Conservation (phyloP, 441 rosid genomes). For the Biscutella laevigata region DNA sequence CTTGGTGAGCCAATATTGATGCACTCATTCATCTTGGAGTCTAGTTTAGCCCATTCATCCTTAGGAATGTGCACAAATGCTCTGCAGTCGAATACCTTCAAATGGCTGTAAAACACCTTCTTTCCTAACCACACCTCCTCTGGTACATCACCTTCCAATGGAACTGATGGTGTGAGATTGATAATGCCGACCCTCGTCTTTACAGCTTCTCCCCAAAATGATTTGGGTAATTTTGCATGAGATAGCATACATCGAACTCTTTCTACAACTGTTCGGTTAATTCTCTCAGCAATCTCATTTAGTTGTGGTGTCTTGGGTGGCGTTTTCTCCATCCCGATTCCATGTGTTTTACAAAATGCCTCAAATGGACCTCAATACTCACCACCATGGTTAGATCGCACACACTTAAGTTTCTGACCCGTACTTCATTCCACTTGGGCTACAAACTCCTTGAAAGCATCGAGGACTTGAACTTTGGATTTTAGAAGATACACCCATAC, state of each 20-base stretch:
- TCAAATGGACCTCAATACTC: not conserved
- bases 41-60: not conserved
- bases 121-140: not conserved
- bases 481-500: not conserved
- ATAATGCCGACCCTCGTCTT: not conserved
- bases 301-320: conserved; percentile 7
- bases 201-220: too few species aligned
- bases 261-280: not conserved
- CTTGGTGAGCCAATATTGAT: not conserved
- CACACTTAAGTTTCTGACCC: not conserved
- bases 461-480: conserved; percentile 1
- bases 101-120: not conserved
- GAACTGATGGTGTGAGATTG: not conserved
- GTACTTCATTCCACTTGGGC: not conserved
- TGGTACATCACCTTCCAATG: not conserved
- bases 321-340: not conserved
- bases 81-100: not conserved
- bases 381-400: not conserved
- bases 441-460: conserved; percentile 2
- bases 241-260: not conserved
- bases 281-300: conserved; percentile 11
- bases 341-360: not conserved
- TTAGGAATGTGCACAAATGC: not conserved
- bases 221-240: too few species aligned
- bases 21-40: not conserved